Evolutionary conservation across 192 early-diverging fungal genomes (phyloP), one percentile per base, ranked within the genome.

Genomic region (Rhizoclosmatium sp.): DNA sequence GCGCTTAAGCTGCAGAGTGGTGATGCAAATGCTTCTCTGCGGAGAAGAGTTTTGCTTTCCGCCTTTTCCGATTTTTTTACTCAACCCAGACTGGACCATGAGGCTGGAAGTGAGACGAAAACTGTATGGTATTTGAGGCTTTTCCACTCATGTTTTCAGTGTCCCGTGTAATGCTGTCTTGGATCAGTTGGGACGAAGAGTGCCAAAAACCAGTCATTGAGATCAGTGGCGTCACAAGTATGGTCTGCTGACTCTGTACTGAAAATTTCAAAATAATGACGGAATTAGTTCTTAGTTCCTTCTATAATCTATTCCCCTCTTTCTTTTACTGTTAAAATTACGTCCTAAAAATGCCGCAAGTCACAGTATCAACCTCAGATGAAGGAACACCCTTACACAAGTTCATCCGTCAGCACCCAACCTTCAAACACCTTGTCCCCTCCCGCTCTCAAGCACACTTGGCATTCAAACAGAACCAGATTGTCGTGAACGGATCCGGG

Each of bases 301-400:
- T 16, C n/a, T 14, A 31, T 31, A 31, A 31, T 31, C 31, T 31
- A 31, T 31, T 31, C 31, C 31, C 31, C 31, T 31, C 31, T 31
- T 31, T 31, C 31, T 0, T 31, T 31, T 31, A 31, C 31, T 31
- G 31, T 31, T 31, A 31, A 31, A 31, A 31, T 31, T 31, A 31
- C 31, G 31, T 31, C 31, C 31, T 31, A 0, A 31, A 31, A 45
- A 47, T 16, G 46, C 39, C 12, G 67, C 9, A 42, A 47, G 51
- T 51, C 47, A 59, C 49, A 45, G 70, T 72, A 9, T 9, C 19
- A 1, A 9, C 0, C 70, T 21, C 58, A 44, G 59, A 64, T 19
- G 73, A n/a, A 3, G 56, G 41, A 10, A 64, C 59, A 21, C 14
- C 60, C 5, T 44, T 75, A 59, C 73, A 75, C 60, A 60, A 44